A percentile compares a stretch with the other conserved stretches of the same genome.
Evolutionary conservation across 805 yeast genomes (phyloP).

Genomic region (Sungouiozyma ichnusensis): DNA sequence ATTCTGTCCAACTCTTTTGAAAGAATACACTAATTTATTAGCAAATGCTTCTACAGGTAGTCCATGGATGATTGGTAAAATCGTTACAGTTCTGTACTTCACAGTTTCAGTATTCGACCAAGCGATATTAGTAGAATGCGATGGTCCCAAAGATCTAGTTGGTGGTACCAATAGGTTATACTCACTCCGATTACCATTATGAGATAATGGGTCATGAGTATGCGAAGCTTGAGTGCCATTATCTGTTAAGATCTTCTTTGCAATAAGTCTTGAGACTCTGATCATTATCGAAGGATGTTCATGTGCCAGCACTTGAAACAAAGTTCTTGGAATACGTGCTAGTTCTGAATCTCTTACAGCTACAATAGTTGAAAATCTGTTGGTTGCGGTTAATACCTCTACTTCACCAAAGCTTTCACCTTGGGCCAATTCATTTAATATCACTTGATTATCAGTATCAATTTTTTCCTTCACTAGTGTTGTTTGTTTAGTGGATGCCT

Average conservation of each 20-base stretch:
- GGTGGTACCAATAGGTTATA: constrained; percentile 27
- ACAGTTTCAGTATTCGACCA: constrained; percentile 1
- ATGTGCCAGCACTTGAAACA: constrained; percentile 75
- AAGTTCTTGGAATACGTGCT: constrained; percentile 82
- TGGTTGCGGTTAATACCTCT: constrained; percentile 77
- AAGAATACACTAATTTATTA: constrained; percentile 54
- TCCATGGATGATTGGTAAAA: constrained; percentile 69
- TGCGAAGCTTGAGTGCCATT: constrained; percentile 8
- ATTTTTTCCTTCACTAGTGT: constrained; percentile 4
- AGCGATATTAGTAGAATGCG: constrained; percentile 3
- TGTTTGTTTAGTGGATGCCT: constrained; percentile 17
- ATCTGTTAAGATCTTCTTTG: constrained; percentile 36
- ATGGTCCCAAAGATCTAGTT: constrained; percentile 5
- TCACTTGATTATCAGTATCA: constrained; percentile 10
- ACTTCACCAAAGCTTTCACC: constrained; percentile 94
- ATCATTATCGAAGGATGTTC: constrained; percentile 87
- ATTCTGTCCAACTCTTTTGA: constrained; percentile 58
- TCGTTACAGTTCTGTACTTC: constrained; percentile 66
- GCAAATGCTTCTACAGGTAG: constrained; percentile 88
- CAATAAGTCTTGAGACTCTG: constrained; percentile 79
- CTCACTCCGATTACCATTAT: constrained; percentile 19
- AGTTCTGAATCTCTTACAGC: constrained; percentile 92
- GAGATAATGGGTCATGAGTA: constrained; percentile 1
- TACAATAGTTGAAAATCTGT: constrained; percentile 56
- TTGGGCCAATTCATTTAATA: constrained; percentile 76